These are phyloP conservation scores for Trichoderma asperelloides DNA, from an alignment of 495 filamentous ascomycete species.

Conservation along the genomic window DNA sequence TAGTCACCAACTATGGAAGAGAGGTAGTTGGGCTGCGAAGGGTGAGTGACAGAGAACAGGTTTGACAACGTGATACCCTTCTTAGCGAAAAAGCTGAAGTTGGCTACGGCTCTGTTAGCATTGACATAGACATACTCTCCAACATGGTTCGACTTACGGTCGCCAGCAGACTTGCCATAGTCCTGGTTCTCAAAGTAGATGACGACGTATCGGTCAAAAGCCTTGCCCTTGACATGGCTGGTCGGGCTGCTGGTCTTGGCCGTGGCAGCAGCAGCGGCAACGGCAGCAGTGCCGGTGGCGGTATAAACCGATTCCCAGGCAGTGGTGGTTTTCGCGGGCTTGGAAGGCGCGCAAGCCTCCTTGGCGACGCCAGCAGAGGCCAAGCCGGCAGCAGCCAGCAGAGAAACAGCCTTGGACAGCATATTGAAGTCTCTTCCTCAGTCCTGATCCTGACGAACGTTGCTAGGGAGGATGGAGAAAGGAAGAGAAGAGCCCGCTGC, in stretches of 20 bases:
- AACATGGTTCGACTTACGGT: slow-evolving; percentile 16
- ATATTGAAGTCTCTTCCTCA: neutral
- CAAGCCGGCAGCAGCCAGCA: neutral
- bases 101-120: slow-evolving; percentile 12
- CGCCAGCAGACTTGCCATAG: slow-evolving; percentile 30
- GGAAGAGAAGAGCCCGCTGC: neutral
- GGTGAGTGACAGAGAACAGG: slow-evolving; percentile 55
- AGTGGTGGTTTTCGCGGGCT: neutral
- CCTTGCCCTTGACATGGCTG: slow-evolving; percentile 52
- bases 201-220: slow-evolving; percentile 56
- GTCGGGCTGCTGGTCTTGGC: slow-evolving; percentile 40
- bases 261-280: slow-evolving; percentile 24
- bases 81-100: slow-evolving; percentile 41
- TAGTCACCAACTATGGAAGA: slow-evolving; percentile 54
- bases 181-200: slow-evolving; percentile 73
- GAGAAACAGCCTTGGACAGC: neutral
- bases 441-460: neutral
- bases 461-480: neutral
- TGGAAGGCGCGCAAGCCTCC: neutral
- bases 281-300: neutral
- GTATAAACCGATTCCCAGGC: neutral
- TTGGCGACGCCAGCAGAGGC: neutral
- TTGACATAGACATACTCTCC: neutral
- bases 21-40: slow-evolving; percentile 64
- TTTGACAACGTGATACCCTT: slow-evolving; percentile 59